phyloP scores from a whole-genome alignment of 2,329 filamentous ascomycete species.

The Aspergillus ustus region DNA sequence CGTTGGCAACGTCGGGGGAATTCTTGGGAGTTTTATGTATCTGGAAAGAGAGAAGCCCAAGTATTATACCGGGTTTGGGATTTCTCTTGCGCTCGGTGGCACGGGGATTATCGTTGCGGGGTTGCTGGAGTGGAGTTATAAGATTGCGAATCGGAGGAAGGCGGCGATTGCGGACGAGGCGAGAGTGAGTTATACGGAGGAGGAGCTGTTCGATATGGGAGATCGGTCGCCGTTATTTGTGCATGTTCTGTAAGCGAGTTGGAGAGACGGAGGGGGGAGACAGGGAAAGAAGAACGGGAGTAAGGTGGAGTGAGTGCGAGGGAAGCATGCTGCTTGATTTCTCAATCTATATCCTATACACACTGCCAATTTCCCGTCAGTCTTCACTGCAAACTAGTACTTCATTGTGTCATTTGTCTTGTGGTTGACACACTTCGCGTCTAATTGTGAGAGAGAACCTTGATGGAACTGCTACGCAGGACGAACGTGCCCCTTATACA shows the following conservation, averaged over 20 bases:
- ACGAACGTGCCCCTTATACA: no score
- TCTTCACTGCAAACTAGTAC: no score
- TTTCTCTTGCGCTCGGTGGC: conserved; percentile 26
- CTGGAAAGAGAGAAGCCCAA: conserved; percentile 25
- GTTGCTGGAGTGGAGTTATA: conserved; percentile 27
- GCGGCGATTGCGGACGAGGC: conserved; percentile 35
- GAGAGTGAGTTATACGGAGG: conserved; percentile 42
- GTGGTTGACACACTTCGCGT: no score
- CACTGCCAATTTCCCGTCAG: no score
- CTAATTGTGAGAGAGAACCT: no score
- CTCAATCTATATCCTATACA: no score
- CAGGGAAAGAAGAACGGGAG: no score
- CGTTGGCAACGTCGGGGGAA: conserved; percentile 29
- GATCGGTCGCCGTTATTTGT: conserved; percentile 49
- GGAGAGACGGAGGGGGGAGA: no score
- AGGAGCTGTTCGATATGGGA: conserved; percentile 47
- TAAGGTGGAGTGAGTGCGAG: no score
- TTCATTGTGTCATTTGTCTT: no score
- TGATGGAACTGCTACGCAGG: no score
- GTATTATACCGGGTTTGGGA: conserved; percentile 30
- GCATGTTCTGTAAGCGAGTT: conserved; percentile 29
- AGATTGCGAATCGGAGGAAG: conserved; percentile 25
- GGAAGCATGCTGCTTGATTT: no score
- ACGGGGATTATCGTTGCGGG: conserved; percentile 24
- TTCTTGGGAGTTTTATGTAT: conserved; percentile 32